A percentile compares a stretch with the other conserved stretches of the same genome.
These are phyloP conservation scores for Calophaca sinica DNA, from an alignment of 306 rosid species.

Conservation along the genomic window DNA sequence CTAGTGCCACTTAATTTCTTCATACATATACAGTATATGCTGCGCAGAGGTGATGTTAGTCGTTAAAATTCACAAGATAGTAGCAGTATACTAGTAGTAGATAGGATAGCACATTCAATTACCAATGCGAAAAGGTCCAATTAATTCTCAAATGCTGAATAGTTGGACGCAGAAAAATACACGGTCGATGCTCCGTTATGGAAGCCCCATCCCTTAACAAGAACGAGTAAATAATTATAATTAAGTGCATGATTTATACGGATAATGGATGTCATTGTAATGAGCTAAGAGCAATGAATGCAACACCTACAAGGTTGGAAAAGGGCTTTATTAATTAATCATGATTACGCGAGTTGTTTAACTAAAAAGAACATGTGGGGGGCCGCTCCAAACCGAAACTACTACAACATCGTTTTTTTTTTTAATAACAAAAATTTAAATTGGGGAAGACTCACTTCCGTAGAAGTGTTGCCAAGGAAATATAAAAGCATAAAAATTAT, in stretches of 20 bases:
- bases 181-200: slow-evolving; percentile 5
- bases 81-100: too few relatives aligned
- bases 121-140: too few relatives aligned
- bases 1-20: too few relatives aligned
- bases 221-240: slow-evolving; percentile 38
- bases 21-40: too few relatives aligned
- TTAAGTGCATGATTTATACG: slow-evolving; percentile 21
- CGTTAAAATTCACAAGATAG: too few relatives aligned
- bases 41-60: too few relatives aligned
- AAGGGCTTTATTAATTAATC: slow-evolving; percentile 40
- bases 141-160: background rate
- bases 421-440: too few relatives aligned
- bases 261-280: slow-evolving; percentile 45
- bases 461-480: slow-evolving; percentile 38
- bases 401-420: slow-evolving; percentile 27
- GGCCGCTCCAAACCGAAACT: slow-evolving; percentile 44
- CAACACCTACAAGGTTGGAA: slow-evolving; percentile 51
- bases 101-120: too few relatives aligned
- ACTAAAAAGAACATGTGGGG: slow-evolving; percentile 39
- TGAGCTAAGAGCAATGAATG: slow-evolving; percentile 44
- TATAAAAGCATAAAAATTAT: slow-evolving; percentile 21
- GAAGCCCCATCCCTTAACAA: slow-evolving; percentile 18
- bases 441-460: too few relatives aligned
- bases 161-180: slow-evolving; percentile 15
- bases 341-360: slow-evolving; percentile 49